Conservation (phyloP, 2,329 filamentous ascomycete genomes). For the Xylaria sp. region DNA sequence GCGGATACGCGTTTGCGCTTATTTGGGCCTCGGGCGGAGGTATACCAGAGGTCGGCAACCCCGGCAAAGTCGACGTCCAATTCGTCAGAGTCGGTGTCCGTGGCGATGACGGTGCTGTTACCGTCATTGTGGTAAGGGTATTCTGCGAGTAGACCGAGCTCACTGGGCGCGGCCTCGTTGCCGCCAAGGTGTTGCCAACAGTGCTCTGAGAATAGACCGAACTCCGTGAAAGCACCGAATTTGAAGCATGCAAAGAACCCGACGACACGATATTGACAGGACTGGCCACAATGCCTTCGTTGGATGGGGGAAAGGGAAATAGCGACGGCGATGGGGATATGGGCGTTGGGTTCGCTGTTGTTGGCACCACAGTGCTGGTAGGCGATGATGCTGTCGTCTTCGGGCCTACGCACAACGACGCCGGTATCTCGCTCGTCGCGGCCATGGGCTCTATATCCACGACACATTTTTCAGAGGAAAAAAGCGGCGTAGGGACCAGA, state of each 20-base stretch:
- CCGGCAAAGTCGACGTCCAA: constrained; percentile 17
- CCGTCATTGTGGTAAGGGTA: constrained; percentile 10
- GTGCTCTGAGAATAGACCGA: constrained; percentile 20
- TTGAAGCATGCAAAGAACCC: constrained; percentile 3
- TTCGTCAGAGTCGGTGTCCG: constrained; percentile 20
- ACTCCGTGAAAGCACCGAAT: constrained; percentile 15
- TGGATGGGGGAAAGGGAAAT: constrained; percentile 24
- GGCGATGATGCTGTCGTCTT: neutral
- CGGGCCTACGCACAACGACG: neutral
- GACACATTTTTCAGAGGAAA: constrained; percentile 16
- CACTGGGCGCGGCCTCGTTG: constrained; percentile 11
- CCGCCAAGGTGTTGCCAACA: neutral
- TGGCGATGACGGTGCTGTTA: constrained; percentile 9
- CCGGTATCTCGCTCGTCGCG: neutral
- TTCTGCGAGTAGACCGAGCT: constrained; percentile 25
- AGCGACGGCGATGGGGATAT: constrained; percentile 26
- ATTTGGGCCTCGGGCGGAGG: neutral
- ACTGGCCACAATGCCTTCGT: constrained; percentile 6
- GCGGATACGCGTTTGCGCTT: neutral
- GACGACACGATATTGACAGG: constrained; percentile 10
- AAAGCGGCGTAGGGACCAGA: constrained; percentile 24
- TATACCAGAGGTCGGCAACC: neutral
- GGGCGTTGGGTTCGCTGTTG: constrained; percentile 11
- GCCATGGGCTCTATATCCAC: neutral
- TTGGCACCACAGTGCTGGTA: neutral